Evolutionary conservation across 2,329 filamentous ascomycete genomes (phyloP).

Genomic region (Ceratocystiopsis sp.): DNA sequence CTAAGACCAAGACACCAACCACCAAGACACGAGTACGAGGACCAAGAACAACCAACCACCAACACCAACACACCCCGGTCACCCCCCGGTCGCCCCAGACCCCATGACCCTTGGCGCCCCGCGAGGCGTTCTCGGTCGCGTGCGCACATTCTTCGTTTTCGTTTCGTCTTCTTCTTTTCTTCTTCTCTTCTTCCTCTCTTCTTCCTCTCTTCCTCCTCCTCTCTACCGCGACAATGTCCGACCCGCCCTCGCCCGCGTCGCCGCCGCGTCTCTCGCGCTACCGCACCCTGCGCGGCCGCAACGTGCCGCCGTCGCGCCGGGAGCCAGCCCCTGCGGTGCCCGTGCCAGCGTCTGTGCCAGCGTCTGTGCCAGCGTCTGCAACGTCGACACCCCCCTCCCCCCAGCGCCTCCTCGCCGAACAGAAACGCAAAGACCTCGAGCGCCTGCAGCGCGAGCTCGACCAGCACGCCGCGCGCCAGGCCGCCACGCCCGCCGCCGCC

Average conservation of each 20-base stretch:
- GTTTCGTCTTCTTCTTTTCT: not conserved
- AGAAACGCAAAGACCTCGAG: conserved; percentile 30
- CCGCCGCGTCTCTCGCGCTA: conserved; percentile 18
- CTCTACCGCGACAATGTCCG: conserved; percentile 7
- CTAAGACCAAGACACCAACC: too few relatives aligned
- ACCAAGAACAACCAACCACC: too few relatives aligned
- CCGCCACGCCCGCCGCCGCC: too few relatives aligned
- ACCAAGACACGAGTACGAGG: too few relatives aligned
- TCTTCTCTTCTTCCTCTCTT: not conserved
- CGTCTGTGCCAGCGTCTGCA: not conserved
- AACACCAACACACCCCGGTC: too few relatives aligned
- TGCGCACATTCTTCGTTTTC: too few relatives aligned
- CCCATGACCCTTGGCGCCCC: too few relatives aligned
- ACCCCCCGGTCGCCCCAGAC: too few relatives aligned
- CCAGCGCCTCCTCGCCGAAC: conserved; percentile 30
- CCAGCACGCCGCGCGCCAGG: too few relatives aligned
- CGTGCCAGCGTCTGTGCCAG: not conserved
- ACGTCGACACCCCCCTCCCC: too few relatives aligned
- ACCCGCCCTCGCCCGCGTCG: conserved; percentile 5
- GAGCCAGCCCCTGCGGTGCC: too few relatives aligned
- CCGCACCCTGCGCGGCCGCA: conserved; percentile 17
- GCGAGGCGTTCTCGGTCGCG: too few relatives aligned
- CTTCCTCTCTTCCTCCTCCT: not conserved
- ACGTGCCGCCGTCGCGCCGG: conserved; percentile 13
- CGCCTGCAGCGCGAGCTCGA: conserved; percentile 27